phyloP scores from a whole-genome alignment of 805 yeast species.

The Saccharomycopsis sp. region DNA sequence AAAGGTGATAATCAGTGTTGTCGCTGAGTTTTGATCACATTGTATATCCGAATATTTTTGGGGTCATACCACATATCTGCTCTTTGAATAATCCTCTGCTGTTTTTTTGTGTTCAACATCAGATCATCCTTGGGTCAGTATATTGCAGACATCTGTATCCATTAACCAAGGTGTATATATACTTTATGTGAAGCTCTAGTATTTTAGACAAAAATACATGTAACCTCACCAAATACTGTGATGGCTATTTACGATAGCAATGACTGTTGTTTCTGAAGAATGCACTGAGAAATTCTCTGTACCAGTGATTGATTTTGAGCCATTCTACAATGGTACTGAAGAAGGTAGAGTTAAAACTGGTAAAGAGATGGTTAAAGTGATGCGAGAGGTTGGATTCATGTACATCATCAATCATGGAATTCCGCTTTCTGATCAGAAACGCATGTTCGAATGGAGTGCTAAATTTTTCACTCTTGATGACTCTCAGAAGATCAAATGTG shows the following conservation, averaged over 20 bases:
- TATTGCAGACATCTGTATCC: too few species aligned
- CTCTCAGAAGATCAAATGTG: constrained; percentile 23
- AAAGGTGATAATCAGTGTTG: too few species aligned
- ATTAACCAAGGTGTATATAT: too few species aligned
- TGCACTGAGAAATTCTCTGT: constrained; percentile 19
- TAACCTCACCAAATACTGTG: too few species aligned
- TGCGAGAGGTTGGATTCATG: constrained; percentile 26
- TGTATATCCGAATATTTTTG: too few species aligned
- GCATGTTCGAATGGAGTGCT: constrained; percentile 25
- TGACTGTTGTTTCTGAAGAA: constrained; percentile 9
- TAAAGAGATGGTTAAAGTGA: constrained; percentile 25
- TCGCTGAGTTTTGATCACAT: too few species aligned
- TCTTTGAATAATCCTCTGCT: too few species aligned
- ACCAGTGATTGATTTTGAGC: constrained; percentile 29
- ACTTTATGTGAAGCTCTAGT: too few species aligned
- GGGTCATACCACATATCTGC: too few species aligned
- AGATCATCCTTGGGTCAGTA: too few species aligned
- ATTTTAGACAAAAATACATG: too few species aligned
- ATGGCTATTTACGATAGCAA: constrained; percentile 22
- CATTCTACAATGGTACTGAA: constrained; percentile 25
- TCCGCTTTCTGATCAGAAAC: constrained; percentile 15
- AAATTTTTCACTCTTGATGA: constrained; percentile 21
- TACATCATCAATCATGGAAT: constrained; percentile 26
- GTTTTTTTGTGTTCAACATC: too few species aligned
- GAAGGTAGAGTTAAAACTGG: constrained; percentile 25